phyloP scores from a whole-genome alignment of 352 stramenopile genomes.

The Pelagophyceae sp. region DNA sequence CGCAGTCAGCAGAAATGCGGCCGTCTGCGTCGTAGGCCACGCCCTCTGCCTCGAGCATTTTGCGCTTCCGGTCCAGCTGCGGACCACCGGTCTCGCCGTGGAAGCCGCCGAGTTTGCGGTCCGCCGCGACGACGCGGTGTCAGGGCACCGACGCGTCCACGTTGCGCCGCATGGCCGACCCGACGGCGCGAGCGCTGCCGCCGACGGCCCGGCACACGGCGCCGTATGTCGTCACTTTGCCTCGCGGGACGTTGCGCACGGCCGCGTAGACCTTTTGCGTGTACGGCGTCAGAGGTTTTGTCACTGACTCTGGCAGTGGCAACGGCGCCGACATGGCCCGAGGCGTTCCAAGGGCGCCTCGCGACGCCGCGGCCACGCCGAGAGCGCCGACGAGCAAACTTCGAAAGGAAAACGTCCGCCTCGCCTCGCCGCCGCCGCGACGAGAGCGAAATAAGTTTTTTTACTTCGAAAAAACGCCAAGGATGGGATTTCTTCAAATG shows the following conservation, averaged over 20 bases:
- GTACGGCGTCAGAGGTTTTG: conserved; percentile 7
- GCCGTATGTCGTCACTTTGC: conserved; percentile 7
- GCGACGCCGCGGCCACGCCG: too few relatives aligned
- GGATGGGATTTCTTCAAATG: too few relatives aligned
- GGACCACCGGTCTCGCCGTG: background rate
- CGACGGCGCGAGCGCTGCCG: background rate
- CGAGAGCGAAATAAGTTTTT: too few relatives aligned
- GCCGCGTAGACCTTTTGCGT: background rate
- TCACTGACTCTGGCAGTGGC: too few relatives aligned
- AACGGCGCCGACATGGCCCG: too few relatives aligned
- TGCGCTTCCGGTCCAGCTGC: background rate
- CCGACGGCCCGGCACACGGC: background rate
- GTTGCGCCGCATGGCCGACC: background rate
- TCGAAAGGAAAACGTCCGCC: too few relatives aligned
- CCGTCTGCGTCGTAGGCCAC: background rate
- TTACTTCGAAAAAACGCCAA: too few relatives aligned
- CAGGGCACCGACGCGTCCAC: background rate
- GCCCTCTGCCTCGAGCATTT: background rate
- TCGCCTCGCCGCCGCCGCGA: too few relatives aligned
- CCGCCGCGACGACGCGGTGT: conserved; percentile 9
- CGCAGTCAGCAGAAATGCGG: background rate
- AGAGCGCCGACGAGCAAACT: too few relatives aligned
- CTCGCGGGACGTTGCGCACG: background rate
- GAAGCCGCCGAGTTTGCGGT: conserved; percentile 8
- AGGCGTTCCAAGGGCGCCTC: too few relatives aligned